Base-by-base conservation (phyloP, 768 basidiomycete species). In the Hypholoma sublateritium region DNA sequence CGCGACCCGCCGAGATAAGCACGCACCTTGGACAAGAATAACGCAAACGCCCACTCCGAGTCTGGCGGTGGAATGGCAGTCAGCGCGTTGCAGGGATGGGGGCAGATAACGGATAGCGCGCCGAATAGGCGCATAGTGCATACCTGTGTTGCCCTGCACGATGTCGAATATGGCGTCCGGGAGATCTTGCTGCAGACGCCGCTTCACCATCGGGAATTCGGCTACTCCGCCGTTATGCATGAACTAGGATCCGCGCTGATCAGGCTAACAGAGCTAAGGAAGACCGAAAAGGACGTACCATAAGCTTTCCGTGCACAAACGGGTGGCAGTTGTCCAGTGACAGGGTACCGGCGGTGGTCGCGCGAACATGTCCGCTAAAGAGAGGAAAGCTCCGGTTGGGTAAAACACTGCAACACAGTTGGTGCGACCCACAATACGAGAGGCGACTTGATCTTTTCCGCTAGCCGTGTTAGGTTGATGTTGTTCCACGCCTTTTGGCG, bases 191-290 rank as follows among this genome's bases (percentile, higher is more conserved):
- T 96, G 95, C 7, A 99, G 71, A 25, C 78, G 81, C 24, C 97
- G 82, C 73, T 95, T 98, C 62, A 98, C 82, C 56, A 77, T 74
- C 43, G 72, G 72, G 71, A 98, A 98, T 4, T 92, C 86, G 42
- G 90, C 86, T 54, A 99, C 91, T n/a, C 86, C 87, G 53, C 96
- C 96, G 62, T 97, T 98, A 70, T 95, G 95, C 95, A 98, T 98
- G 74, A 91, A 98, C 94, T 95, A 61, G 4, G 19, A 43, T 16
- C 6, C 13, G 5, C 11, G 14, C 35, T 14, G 14, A 55, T 32
- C 24, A 16, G 35, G 44, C 49, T 50, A 53, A 43, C 48, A 41
- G 47, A 37, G 13, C 42, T 32, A 35, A 37, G 24, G n/a, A 14
- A 16, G 9, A 49, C 39, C 14, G n/a, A 45, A 48, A 37, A 24